Evolutionary conservation across 441 rosid species (phyloP).

Genomic region (Gossypium gossypioides): DNA sequence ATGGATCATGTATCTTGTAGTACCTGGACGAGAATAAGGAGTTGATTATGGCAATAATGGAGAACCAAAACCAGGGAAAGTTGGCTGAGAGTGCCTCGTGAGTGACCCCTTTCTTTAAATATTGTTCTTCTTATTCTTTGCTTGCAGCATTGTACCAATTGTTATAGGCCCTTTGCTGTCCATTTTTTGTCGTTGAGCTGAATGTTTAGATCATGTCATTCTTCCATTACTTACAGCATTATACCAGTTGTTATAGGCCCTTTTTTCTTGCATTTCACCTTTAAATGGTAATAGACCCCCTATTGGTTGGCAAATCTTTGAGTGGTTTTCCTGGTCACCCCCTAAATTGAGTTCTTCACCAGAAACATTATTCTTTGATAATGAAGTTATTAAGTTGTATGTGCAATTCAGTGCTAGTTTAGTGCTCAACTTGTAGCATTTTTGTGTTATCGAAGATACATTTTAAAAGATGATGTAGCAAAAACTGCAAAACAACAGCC

Average conservation of each 20-base stretch:
- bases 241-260: not conserved
- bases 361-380: not conserved
- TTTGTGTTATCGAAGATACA: not conserved
- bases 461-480: not conserved
- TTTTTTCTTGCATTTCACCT: not conserved
- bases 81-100: conserved; percentile 18
- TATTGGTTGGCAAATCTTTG: not conserved
- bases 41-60: conserved; percentile 27
- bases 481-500: not conserved
- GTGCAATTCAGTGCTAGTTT: not conserved
- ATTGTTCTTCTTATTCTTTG: conserved; percentile 1
- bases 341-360: not conserved
- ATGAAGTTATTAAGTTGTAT: not conserved
- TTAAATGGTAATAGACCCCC: not conserved
- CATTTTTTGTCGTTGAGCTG: not conserved
- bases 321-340: not conserved
- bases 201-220: not conserved
- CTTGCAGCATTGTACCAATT: not conserved
- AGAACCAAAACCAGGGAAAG: conserved; percentile 22
- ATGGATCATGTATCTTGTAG: conserved; percentile 12
- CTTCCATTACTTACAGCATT: not conserved
- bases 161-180: not conserved
- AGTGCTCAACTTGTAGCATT: not conserved
- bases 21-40: conserved; percentile 28
- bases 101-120: conserved; percentile 10